Evolutionary conservation across 2,329 filamentous ascomycete genomes (phyloP), one percentile per base, ranked within the genome.

Genomic region (Phyllosticta citribraziliensis): DNA sequence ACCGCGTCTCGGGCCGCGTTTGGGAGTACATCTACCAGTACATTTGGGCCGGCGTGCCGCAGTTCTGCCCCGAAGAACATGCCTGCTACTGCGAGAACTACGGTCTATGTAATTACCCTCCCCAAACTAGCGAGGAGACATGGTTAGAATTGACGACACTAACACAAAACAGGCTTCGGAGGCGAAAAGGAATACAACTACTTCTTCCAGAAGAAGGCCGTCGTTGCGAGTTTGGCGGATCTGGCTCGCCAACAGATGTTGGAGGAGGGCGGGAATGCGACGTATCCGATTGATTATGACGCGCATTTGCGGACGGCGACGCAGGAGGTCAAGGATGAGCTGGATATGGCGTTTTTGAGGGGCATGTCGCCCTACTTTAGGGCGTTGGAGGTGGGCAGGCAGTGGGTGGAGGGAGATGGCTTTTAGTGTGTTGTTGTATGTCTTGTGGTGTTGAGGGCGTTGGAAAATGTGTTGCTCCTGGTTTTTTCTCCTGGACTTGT

Each of bases 11-110:
- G 11, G 80, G 81, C 5, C 74, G 81, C 4, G 74, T 83, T 14
- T 83, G 80, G 72, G 81, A 84, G 69, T 83, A 83, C 66, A 68
- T 82, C 8, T 84, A 81, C 81, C 80, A 82, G 62, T 79, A 76
- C 60, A 73, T 83, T n/a, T 84, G 83, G 67, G 78, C 79, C 0
- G 76, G 75, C 3, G 62, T 71, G n/a, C 68, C 73, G 1, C 67
- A 74, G 20, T 73, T 76, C 57, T 79, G 78, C 63, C 75, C 76
- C 2, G 66, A 70, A 50, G 78, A 82, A 70, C 73, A 77, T 59
- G 70, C 76, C 0, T 85, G 82, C 70, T 81, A 83, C 61, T 85
- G 82, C 67, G 81, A 84, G 60, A 80, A 78, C 1, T 85, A 80
- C 55, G 82, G 82, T 0, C 67, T 83, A 19, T 85, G 82, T 47